Percentiles rank a stretch among this genome's conserved stretches.
Conservation (phyloP, 2,329 filamentous ascomycete species). For the Penicillium sp. region DNA sequence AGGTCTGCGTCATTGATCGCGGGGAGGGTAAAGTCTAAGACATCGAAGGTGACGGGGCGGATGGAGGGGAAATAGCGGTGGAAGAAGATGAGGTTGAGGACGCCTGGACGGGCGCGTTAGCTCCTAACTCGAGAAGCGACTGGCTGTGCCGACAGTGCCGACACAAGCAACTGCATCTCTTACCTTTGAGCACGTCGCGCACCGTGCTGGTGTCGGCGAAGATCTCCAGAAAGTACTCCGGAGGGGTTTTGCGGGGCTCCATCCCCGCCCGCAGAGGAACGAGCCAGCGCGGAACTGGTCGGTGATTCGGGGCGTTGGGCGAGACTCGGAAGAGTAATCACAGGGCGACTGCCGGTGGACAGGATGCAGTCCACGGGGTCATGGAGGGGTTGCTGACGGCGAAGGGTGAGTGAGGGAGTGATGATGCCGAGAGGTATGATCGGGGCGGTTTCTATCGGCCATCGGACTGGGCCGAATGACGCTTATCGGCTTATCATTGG, state of each 20-base stretch:
- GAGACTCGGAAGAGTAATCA: background rate
- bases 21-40: slow-evolving; percentile 85
- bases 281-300: slow-evolving; percentile 16
- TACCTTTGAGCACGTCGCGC: slow-evolving; percentile 89
- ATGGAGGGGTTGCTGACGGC: slow-evolving; percentile 1
- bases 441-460: slow-evolving; percentile 25
- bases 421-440: slow-evolving; percentile 14
- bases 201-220: slow-evolving; percentile 88
- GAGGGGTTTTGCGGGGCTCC: slow-evolving; percentile 64
- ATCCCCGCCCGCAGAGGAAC: slow-evolving; percentile 43
- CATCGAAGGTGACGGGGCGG: slow-evolving; percentile 76
- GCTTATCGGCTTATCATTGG: slow-evolving; percentile 27
- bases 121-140: background rate
- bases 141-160: background rate
- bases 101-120: slow-evolving; percentile 54
- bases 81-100: slow-evolving; percentile 98
- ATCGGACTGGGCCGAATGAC: slow-evolving; percentile 20
- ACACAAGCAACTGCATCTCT: background rate
- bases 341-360: background rate
- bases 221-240: slow-evolving; percentile 90
- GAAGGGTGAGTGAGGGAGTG: slow-evolving; percentile 2
- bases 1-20: slow-evolving; percentile 87
- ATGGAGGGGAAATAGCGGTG: slow-evolving; percentile 93
- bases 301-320: background rate
- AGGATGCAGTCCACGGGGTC: background rate